A percentile compares a stretch with the other conserved stretches of the same genome.
These are phyloP conservation scores for Fusarium illudens DNA, from an alignment of 2,329 filamentous ascomycete species.

Conservation along the genomic window DNA sequence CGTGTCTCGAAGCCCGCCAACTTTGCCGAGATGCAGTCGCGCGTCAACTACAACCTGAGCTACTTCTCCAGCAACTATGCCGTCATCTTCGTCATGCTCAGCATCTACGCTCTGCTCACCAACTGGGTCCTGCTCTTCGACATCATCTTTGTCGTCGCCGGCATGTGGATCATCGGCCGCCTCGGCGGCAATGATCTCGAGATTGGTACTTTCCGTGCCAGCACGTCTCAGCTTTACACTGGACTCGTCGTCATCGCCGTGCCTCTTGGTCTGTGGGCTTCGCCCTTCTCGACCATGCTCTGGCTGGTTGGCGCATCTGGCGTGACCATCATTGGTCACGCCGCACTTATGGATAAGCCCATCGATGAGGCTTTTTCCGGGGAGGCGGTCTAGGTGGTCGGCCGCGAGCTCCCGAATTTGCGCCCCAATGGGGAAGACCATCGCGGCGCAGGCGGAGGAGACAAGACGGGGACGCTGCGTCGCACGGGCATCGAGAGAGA, in stretches of 20 bases:
- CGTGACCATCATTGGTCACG: slow-evolving; percentile 94
- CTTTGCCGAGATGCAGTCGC: slow-evolving; percentile 87
- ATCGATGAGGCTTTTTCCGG: slow-evolving; percentile 99
- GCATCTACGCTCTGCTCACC: slow-evolving; percentile 92
- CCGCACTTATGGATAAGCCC: slow-evolving; percentile 95
- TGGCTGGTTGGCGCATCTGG: slow-evolving; percentile 97
- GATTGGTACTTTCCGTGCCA: slow-evolving; percentile 82
- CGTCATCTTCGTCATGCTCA: slow-evolving; percentile 91
- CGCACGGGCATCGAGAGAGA: slow-evolving; percentile 48
- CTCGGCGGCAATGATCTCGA: slow-evolving; percentile 89
- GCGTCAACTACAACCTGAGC: slow-evolving; percentile 95
- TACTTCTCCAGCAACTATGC: slow-evolving; percentile 99
- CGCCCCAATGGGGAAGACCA: slow-evolving; percentile 99
- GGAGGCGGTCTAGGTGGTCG: slow-evolving; percentile 99
- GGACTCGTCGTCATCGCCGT: slow-evolving; percentile 83
- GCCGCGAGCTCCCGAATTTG: slow-evolving; percentile 96
- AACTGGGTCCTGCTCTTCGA: slow-evolving; percentile 89
- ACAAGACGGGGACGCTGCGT: slow-evolving; percentile 58
- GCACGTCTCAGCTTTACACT: slow-evolving; percentile 94
- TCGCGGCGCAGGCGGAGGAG: slow-evolving; percentile 82
- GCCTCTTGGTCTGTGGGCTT: slow-evolving; percentile 84
- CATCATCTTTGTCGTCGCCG: slow-evolving; percentile 84
- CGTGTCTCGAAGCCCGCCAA: slow-evolving; percentile 92
- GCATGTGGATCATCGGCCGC: slow-evolving; percentile 91
- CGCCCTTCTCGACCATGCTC: slow-evolving; percentile 83